Percentiles rank a stretch among this genome's conserved stretches.
Evolutionary conservation across 208 protist species (phyloP).

Genomic region (Borovskyia barvae): DNA sequence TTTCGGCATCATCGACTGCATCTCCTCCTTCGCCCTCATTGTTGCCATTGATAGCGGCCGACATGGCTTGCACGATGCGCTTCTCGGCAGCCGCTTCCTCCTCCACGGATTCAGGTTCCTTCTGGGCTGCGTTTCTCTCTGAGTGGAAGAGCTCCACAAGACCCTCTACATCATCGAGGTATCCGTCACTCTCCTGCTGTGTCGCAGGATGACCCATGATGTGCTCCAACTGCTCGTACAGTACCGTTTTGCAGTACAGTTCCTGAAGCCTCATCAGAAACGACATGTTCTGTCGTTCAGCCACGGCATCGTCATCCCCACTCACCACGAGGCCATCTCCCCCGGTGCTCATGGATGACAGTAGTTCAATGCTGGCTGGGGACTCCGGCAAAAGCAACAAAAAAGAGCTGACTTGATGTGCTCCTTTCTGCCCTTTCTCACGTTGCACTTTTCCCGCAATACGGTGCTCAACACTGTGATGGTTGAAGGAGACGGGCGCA

Average conservation of each 20-base stretch:
- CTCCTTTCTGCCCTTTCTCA: too few species aligned
- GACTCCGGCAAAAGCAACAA: slow-evolving; percentile 1
- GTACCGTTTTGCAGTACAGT: slow-evolving; percentile 80
- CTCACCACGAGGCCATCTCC: not conserved
- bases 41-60: slow-evolving; percentile 21
- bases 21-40: slow-evolving; percentile 5
- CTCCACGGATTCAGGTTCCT: slow-evolving; percentile 2
- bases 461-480: too few species aligned
- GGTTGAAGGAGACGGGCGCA: too few species aligned
- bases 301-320: slow-evolving; percentile 12
- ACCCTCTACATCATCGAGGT: slow-evolving; percentile 80
- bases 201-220: slow-evolving; percentile 68
- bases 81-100: slow-evolving; percentile 12
- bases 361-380: not conserved
- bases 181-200: slow-evolving; percentile 59
- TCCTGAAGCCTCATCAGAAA: slow-evolving; percentile 65
- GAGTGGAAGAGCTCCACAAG: slow-evolving; percentile 58
- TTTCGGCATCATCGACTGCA: slow-evolving; percentile 32
- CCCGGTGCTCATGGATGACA: not conserved
- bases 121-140: slow-evolving; percentile 18
- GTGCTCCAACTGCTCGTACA: slow-evolving; percentile 73
- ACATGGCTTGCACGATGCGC: slow-evolving; percentile 18
- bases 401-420: not conserved
- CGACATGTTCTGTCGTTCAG: slow-evolving; percentile 47
- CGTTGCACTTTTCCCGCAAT: too few species aligned